These are phyloP conservation scores for Schizothecium vesticola DNA, from an alignment of 495 filamentous ascomycete species.

Conservation along the genomic window DNA sequence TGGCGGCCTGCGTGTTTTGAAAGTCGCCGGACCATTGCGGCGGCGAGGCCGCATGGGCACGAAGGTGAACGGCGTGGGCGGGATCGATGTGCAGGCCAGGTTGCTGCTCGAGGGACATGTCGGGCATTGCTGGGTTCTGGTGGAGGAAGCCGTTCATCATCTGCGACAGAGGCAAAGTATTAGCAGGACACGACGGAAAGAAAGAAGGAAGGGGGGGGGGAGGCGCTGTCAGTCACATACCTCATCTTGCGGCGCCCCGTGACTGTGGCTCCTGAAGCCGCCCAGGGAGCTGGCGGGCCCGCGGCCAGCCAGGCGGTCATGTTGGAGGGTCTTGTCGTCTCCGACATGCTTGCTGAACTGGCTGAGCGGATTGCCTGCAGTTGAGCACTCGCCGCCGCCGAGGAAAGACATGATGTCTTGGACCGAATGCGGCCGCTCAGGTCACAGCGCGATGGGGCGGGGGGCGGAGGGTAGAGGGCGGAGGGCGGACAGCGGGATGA, in stretches of 20 bases:
- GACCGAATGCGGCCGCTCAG: background rate
- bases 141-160: constrained; percentile 93
- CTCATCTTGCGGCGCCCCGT: constrained; percentile 42
- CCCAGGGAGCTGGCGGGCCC: constrained; percentile 46
- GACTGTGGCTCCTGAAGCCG: constrained; percentile 40
- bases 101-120: constrained; percentile 39
- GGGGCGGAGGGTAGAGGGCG: background rate
- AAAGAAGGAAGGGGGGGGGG: background rate
- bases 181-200: background rate
- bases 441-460: background rate
- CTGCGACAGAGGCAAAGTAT: constrained; percentile 34
- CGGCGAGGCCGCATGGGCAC: constrained; percentile 22
- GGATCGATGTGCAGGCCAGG: constrained; percentile 34
- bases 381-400: constrained; percentile 94
- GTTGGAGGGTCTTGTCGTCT: constrained; percentile 89
- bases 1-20: constrained; percentile 60
- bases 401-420: constrained; percentile 77
- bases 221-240: constrained; percentile 21
- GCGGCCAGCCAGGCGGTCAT: constrained; percentile 75
- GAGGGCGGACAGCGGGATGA: too few relatives aligned
- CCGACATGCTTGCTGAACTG: constrained; percentile 94
- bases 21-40: constrained; percentile 52
- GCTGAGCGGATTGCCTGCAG: constrained; percentile 88
- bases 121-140: constrained; percentile 49
- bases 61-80: constrained; percentile 25